Conservation (phyloP, 495 filamentous ascomycete genomes). For the Cryomyces minteri region DNA sequence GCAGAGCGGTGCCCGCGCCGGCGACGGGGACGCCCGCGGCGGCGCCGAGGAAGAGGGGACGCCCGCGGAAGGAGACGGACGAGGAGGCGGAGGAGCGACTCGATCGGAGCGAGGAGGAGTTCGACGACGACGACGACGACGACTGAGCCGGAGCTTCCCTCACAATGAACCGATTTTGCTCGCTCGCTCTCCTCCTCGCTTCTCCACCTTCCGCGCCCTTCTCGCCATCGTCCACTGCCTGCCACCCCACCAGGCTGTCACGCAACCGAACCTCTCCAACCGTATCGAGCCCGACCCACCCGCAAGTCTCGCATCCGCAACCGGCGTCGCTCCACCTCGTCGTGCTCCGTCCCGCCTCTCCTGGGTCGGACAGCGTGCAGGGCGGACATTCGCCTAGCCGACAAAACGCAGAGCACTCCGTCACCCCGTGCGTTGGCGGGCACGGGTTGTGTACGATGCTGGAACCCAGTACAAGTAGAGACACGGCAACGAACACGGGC, state of each 20-base stretch:
- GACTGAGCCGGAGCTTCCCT: not conserved
- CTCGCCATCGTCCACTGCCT: not conserved
- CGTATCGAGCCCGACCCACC: too few species aligned
- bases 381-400: too few species aligned
- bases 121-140: constrained; percentile 2
- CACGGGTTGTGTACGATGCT: too few species aligned
- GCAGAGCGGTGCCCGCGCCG: not conserved
- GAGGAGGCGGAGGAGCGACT: constrained; percentile 6
- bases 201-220: not conserved
- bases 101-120: constrained; percentile 6
- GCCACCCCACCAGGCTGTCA: not conserved
- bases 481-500: too few species aligned
- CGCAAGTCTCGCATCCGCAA: too few species aligned
- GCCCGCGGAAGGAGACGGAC: constrained; percentile 1
- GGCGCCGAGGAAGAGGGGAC: constrained; percentile 5
- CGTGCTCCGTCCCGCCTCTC: too few species aligned
- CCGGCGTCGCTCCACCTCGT: too few species aligned
- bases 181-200: not conserved
- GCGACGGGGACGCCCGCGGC: not conserved
- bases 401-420: too few species aligned
- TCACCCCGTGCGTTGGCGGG: too few species aligned
- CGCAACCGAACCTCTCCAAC: not conserved
- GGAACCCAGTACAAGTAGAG: too few species aligned
- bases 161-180: not conserved
- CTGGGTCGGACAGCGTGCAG: too few species aligned